Evolutionary conservation across 805 yeast species (phyloP), one percentile per base, ranked within the genome.

Genomic region (Cephaloascus albidus): DNA sequence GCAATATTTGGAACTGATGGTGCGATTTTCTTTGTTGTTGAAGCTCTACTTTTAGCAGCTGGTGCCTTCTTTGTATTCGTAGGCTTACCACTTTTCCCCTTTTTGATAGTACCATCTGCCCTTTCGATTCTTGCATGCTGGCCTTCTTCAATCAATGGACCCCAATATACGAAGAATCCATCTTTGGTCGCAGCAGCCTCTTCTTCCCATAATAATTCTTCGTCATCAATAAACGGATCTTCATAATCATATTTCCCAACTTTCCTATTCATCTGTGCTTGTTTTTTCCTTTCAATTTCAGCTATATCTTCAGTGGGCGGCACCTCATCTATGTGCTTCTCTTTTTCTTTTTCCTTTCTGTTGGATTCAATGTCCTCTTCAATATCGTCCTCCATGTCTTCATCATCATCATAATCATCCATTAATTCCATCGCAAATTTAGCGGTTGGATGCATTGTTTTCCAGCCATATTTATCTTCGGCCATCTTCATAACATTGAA

Each of bases 171-270:
- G 49, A 90, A 93, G 55, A 89, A 93, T 2, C 97, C 98, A 53
- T 93, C 97, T 47, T 84, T 84, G 1, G 96, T 88, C 1, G 90
- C 79, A 2, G 90, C 89, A 6, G 95, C 79, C 51, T 85, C 94
- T 57, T 89, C 96, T 60, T 93, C 98, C 84, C 93, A 84, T 41
- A 78, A 74, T 49, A 88, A 65, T 60, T 93, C 99, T 14, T 86
- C 75, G 60, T 93, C 98, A 61, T 93, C 99, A 42, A 93, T 93
- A 53, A 93, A 93, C 2, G 97, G 98, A 58, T 93, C 99, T 43
- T 85, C 80, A 37, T 76, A 68, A 55, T 93, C 98, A 59, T 93
- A 93, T 53, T 85, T 87, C 2, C 96, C 96, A 28, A 88, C 86
- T 46, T 84, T 76, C 39, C 88, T 74, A 51, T 82, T 82, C 70